Evolutionary conservation across 2,329 filamentous ascomycete genomes (phyloP).

Genomic region (Xylaria sp.): DNA sequence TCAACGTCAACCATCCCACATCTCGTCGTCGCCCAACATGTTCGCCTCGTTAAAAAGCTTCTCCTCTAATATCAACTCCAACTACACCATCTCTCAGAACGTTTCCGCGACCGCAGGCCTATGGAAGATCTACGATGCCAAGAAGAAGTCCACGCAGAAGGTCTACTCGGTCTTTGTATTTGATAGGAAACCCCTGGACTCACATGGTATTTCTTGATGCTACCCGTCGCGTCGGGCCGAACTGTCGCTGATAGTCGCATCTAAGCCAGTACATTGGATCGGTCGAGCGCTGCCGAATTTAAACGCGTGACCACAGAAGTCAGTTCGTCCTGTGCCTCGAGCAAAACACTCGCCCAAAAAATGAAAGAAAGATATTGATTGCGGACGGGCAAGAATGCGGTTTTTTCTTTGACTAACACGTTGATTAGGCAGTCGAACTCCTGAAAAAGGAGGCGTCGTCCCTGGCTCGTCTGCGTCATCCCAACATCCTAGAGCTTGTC

Average conservation of each 20-base stretch:
- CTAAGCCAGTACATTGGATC: conserved; percentile 50
- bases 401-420: conserved; percentile 2
- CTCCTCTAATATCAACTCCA: conserved; percentile 82
- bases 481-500: conserved; percentile 83
- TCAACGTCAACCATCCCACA: conserved; percentile 13
- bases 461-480: conserved; percentile 81
- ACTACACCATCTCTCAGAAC: conserved; percentile 76
- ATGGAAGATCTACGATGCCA: conserved; percentile 97
- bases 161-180: conserved; percentile 90
- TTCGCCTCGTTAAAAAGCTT: conserved; percentile 94
- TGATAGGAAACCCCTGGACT: conserved; percentile 79
- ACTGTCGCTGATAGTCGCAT: neutral
- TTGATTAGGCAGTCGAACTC: conserved; percentile 62
- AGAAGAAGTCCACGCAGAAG: conserved; percentile 91
- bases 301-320: conserved; percentile 81
- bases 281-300: conserved; percentile 60
- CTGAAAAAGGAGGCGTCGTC: conserved; percentile 88
- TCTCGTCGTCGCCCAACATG: conserved; percentile 52
- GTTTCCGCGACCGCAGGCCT: conserved; percentile 78
- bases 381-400: neutral
- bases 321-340: neutral
- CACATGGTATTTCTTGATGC: conserved; percentile 39
- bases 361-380: neutral
- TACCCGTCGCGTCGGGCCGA: neutral
- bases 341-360: neutral